Evolutionary conservation across 768 basidiomycete genomes (phyloP), one percentile per base, ranked within the genome.

Genomic region (Leccinellum albellum): DNA sequence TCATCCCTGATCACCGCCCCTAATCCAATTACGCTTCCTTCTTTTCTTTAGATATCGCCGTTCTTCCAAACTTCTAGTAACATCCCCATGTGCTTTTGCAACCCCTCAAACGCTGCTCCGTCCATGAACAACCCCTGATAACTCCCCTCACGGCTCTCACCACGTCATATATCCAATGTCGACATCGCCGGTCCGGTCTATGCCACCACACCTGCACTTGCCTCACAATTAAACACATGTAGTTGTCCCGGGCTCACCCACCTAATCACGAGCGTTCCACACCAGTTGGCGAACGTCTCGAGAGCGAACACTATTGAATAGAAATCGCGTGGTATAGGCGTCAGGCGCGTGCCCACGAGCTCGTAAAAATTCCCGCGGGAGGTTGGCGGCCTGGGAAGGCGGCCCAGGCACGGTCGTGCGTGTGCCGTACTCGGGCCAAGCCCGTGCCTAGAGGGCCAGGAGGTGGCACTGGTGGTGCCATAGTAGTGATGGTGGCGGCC

Each of bases 61-160:
- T 53, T 60, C 54, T 71, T 68, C 70, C 70, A 73, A 53, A 65
- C 68, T 2, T 71, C 70, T 56, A 73, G 53, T 15, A 71, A 37
- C 37, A 44, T 54, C 23, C 54, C 56, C 70, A 71, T 73, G 4
- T 61, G 65, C 12, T 45, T 50, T 42, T 72, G 63, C 29, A 71
- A 28, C 32, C 29, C 61, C 40, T 37, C 60, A 32, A 64, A 59
- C 28, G 54, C 53, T 23, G 60, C 20, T 45, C 50, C 56, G 8
- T 59, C 61, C 48, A 63, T 54, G 13, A 53, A 52, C 46, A 72
- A 26, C 12, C 64, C 57, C 3, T 53, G 52, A 28, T 42, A 23
- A 1, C 37, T 26, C 12, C 47, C 23, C 54, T 50, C 20, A 61
- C 55, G n/a, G 52, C 13, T 5, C 51, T 24, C 46, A 64, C 49